phyloP scores from a whole-genome alignment of 2,329 filamentous ascomycete species.

The Lasiodiplodia sp. region DNA sequence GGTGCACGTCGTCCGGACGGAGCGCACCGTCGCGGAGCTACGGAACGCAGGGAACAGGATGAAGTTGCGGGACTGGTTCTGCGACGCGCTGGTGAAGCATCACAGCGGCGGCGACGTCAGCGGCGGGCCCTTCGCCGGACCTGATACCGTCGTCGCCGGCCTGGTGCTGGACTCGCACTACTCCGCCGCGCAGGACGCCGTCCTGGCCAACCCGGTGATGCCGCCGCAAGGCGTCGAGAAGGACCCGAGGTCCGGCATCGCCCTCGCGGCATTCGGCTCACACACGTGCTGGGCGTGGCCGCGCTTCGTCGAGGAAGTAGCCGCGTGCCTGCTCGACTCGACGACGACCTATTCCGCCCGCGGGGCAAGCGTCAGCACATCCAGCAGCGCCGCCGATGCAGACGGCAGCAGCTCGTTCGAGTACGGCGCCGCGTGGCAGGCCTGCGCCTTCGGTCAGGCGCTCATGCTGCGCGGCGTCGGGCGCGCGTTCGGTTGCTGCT shows the following conservation, averaged over 20 bases:
- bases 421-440: constrained; percentile 54
- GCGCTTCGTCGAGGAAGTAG: constrained; percentile 42
- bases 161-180: constrained; percentile 43
- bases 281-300: constrained; percentile 42
- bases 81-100: constrained; percentile 37
- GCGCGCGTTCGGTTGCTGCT: constrained; percentile 45
- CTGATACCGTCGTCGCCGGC: constrained; percentile 41
- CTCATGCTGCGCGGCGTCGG: constrained; percentile 49
- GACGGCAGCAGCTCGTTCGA: constrained; percentile 39
- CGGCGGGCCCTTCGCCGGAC: constrained; percentile 35
- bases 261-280: constrained; percentile 40
- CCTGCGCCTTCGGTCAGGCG: constrained; percentile 53
- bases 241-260: constrained; percentile 33
- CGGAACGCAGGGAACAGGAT: constrained; percentile 30
- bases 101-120: constrained; percentile 31
- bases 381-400: constrained; percentile 35
- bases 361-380: no score
- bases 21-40: constrained; percentile 38
- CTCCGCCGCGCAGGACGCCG: constrained; percentile 35
- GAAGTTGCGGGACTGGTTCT: constrained; percentile 36
- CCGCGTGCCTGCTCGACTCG: constrained; percentile 43
- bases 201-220: constrained; percentile 39
- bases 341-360: constrained; percentile 40
- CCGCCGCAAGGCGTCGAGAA: background rate
- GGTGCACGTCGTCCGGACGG: constrained; percentile 39